Base-by-base conservation (phyloP, 2,329 filamentous ascomycete genomes). In the Aspergillus sp. region DNA sequence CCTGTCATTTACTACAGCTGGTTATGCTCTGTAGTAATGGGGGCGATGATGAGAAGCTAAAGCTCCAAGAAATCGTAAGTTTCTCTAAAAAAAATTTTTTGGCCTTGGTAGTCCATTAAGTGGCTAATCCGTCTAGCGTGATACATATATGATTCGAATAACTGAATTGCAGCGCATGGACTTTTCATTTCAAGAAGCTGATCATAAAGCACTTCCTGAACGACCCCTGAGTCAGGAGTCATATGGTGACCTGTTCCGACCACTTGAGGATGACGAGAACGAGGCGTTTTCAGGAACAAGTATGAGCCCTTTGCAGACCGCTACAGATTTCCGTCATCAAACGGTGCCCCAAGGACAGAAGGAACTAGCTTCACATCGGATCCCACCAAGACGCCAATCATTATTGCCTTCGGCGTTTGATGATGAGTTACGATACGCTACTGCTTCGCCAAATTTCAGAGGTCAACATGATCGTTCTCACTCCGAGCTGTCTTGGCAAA, bases 61-160 rank as follows among this genome's bases (percentile, higher is more conserved):
- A 97, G 66, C 75, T 98, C 26, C 89, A 96, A 60, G 87, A 89
- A 40, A 97, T 98, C 72, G 88, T 94, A 75, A 79, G 86, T 79
- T 27, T 33, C 13, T 33, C 29, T 35, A 13, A 33, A 19, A 28
- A 7, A 37, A 33, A 38, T n/a, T 30, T 40, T 12, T 5, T 37
- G 30, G 9, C 30, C 27, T 38, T 10, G 30, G 27, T 7, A 13
- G 31, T n/a, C 12, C 33, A 37, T 37, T 28, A 28, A 37, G 12
- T n/a, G 31, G 34, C 49, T 53, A 53, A 55, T 27, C 41, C 28
- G 13, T 36, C 27, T 48, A 94, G 88, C 84, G 88, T 59, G 82
- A 85, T 52, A 96, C 91, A 2, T 98, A 98, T 65, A 89, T 85
- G 40, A 88, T 85, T 45, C 85, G 93, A 43, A 95, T 97, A 54